Evolutionary conservation across 169 alveolate species (phyloP).

Genomic region (Eimeria nieschulzi): DNA sequence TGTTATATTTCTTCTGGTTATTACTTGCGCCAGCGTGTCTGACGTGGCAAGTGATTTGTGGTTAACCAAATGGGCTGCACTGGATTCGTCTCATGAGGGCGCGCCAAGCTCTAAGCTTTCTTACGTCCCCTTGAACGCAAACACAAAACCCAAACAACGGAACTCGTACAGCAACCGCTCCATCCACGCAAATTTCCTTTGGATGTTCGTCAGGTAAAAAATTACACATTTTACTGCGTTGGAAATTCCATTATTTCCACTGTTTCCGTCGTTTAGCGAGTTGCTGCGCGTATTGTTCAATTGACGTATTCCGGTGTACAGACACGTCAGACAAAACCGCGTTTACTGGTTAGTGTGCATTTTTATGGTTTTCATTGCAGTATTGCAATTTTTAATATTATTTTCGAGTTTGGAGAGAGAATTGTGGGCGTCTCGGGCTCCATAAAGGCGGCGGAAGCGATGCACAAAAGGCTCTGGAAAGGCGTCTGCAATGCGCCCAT

Average conservation of each 20-base stretch:
- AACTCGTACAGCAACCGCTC: slow-evolving; percentile 7
- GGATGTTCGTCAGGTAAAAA: not conserved
- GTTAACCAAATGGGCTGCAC: slow-evolving; percentile 52
- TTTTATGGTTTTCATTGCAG: not conserved
- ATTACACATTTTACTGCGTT: too few relatives aligned
- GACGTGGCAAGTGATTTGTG: slow-evolving; percentile 62
- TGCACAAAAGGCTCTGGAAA: slow-evolving; percentile 74
- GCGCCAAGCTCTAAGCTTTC: not conserved
- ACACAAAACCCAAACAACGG: not conserved
- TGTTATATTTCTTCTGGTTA: not conserved
- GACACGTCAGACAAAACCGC: too few relatives aligned
- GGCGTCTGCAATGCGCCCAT: slow-evolving; percentile 80
- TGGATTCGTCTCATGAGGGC: not conserved
- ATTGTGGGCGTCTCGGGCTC: slow-evolving; percentile 73
- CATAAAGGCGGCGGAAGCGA: slow-evolving; percentile 67
- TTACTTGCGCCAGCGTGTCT: not conserved
- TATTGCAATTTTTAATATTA: not conserved
- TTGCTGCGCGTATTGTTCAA: too few relatives aligned
- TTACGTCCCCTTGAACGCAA: not conserved
- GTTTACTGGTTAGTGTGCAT: too few relatives aligned
- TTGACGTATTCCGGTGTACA: too few relatives aligned
- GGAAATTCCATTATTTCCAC: not conserved
- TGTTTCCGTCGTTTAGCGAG: not conserved
- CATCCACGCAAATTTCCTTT: slow-evolving; percentile 8
- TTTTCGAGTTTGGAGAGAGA: slow-evolving; percentile 7